Evolutionary conservation across 495 filamentous ascomycete species (phyloP), one percentile per base, ranked within the genome.

Genomic region (Penicillium angulare): DNA sequence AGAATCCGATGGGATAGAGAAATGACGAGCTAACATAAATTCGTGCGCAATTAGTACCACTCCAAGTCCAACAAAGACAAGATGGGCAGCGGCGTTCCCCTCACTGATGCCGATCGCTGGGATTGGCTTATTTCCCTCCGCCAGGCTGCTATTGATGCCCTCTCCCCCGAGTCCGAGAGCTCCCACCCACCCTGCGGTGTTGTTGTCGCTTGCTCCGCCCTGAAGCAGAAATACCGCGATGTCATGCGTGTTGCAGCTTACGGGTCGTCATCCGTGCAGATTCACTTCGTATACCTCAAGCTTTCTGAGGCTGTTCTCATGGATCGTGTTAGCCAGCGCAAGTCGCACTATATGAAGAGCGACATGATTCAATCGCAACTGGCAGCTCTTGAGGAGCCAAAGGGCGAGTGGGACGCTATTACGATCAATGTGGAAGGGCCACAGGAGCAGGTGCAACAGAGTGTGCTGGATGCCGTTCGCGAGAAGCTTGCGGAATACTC

Each of bases 161-260:
- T 91, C 20, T 76, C 80, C 78, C 81, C 27, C 24, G 66, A 70
- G 39, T 43, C 65, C 5, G 72, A 73, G 55, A 63, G 65, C 50
- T 70, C 56, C 49, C 61, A 71, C 31, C 77, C 78, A 1, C 77
- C 82, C 0, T 72, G 82, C 27, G 95, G 92, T 43, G 95, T 96
- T 21, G 88, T 99, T 17, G 79, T 99, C 47, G 96, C 95, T 41
- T 99, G 95, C 79, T 95, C 89, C 12, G 93, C 92, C 4, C 79
- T 99, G 43, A 97, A 97, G 76, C 87, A 87, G 63, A 95, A 92
- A 73, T 99, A 99, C 77, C 88, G 95, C 54, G 92, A 99, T 66
- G 92, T 97, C 36, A 91, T 99, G 69, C 86, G 95, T 43, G 82
- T 93, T 7, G 93, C 92, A 2, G 80, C 87, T 13, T 91, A 95